These are phyloP conservation scores for Santalum album DNA, from an alignment of 164 flowering plant genomes.

Conservation along the genomic window DNA sequence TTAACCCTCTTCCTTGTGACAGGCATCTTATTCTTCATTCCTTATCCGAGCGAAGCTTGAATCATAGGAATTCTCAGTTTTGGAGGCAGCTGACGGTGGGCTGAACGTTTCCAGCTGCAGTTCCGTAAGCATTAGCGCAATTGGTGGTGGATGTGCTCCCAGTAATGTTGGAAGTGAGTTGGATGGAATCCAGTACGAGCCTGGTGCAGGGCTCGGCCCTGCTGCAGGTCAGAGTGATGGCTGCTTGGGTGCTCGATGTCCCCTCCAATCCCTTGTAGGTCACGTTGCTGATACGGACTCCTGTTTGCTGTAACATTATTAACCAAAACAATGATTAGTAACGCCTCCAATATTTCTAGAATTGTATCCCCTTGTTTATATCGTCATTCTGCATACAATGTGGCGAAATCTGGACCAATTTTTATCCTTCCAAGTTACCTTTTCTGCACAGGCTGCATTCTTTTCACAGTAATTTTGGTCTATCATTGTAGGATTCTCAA, in stretches of 20 bases:
- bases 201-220: conserved; percentile 21
- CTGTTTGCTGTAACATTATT: conserved; percentile 11
- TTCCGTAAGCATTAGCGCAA: conserved; percentile 28
- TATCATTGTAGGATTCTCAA: conserved; percentile 42
- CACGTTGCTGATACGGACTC: conserved; percentile 40
- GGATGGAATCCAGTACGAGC: conserved; percentile 17
- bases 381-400: too few species aligned
- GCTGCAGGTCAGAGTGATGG: conserved; percentile 35
- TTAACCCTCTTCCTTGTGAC: not conserved
- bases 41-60: too few species aligned
- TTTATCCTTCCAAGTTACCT: conserved; percentile 9
- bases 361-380: too few species aligned
- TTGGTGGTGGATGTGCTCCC: conserved; percentile 14
- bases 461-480: conserved; percentile 47
- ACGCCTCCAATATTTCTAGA: too few species aligned
- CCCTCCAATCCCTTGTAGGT: conserved; percentile 19
- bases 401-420: too few species aligned
- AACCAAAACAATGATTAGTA: too few species aligned
- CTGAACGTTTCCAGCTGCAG: conserved; percentile 7
- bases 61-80: not conserved
- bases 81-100: conserved; percentile 17
- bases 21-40: not conserved
- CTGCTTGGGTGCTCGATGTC: conserved; percentile 28
- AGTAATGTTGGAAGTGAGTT: conserved; percentile 2
- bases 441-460: conserved; percentile 16